A percentile compares a stretch with the other conserved stretches of the same genome.
phyloP scores from a whole-genome alignment of 192 early-diverging fungal species.

The Backusella tuberculispora region DNA sequence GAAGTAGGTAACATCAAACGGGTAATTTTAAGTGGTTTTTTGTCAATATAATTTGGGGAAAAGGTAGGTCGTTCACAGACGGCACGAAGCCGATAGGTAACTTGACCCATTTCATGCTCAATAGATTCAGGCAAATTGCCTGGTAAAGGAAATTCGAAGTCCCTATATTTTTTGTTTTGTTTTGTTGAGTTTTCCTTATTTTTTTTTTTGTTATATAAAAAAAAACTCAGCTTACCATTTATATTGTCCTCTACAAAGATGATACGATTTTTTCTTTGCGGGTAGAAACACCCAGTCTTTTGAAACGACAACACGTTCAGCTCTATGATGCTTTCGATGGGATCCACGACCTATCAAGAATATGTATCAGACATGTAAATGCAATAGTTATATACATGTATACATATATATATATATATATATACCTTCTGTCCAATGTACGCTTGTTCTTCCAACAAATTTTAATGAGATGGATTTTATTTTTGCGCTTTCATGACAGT shows the following conservation, averaged over 20 bases:
- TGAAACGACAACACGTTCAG: slow-evolving; percentile 44
- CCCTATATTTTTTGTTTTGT: slow-evolving; percentile 7
- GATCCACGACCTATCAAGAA: slow-evolving; percentile 16
- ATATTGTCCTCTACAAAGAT: slow-evolving; percentile 43
- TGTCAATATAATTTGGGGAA: slow-evolving; percentile 45
- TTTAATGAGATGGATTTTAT: slow-evolving; percentile 52
- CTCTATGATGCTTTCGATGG: slow-evolving; percentile 31
- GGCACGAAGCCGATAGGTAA: slow-evolving; percentile 56
- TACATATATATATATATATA: not conserved
- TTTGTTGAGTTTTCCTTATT: not conserved
- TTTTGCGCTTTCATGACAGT: slow-evolving; percentile 49
- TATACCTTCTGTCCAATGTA: slow-evolving; percentile 50
- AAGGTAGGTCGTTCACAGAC: slow-evolving; percentile 57
- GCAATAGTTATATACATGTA: not conserved
- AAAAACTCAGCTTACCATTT: slow-evolving; percentile 39
- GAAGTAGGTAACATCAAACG: slow-evolving; percentile 50
- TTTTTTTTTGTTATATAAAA: not conserved
- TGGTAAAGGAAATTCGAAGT: slow-evolving; percentile 60
- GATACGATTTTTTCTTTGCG: slow-evolving; percentile 41
- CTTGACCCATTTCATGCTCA: slow-evolving; percentile 48
- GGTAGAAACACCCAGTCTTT: slow-evolving; percentile 61
- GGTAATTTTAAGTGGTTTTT: slow-evolving; percentile 41
- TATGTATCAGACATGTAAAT: not conserved
- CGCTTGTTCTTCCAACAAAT: slow-evolving; percentile 58
- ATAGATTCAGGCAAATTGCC: slow-evolving; percentile 65